Base-by-base conservation (phyloP, 306 rosid species). In the Casuarina glauca region DNA sequence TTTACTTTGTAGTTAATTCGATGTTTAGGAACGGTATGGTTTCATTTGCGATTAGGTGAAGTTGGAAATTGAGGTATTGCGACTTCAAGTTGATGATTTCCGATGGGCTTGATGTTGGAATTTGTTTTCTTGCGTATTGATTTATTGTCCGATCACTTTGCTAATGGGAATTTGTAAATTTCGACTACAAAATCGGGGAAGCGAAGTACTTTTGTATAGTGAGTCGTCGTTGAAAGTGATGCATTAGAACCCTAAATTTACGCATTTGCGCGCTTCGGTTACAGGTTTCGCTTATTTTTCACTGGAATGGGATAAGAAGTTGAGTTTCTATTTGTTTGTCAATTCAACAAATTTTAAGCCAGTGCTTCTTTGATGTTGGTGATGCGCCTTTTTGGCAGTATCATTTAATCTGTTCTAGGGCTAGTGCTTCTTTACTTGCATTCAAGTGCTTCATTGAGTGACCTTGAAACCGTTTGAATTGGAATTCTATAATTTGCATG, bases 1-100 rank as follows among this genome's bases (percentile, higher is more conserved):
- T 79, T 78, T 50, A 53, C 43, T 74, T 50, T 80, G 68, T 38
- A 82, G 75, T 78, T 57, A 26, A 60, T 66, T 35, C 62, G 32
- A 26, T 12, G 52, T 17, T 76, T 36, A 10, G 16, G 49, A 20
- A 42, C 46, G 52, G 20, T 43, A 61, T 61, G 69, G 9, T 43
- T 32, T 32, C 4, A 53, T 78, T 70, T 54, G 62, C 13, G 2
- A 32, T 64, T 76, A 8, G 75, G 13, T 61, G 68, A 67, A 69
- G 61, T 67, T 84, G 43, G 69, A 1, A 64, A 45, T 13, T 77
- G 64, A 61, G 20, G 32, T 48, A 38, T 75, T 70, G 55, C 57
- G 55, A 43, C 35, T 58, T 76, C 49, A 38, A 15, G 70, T 80
- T 46, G 78, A 76, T 42, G 73, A 83, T 55, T 72, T 73, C 17